Evolutionary conservation across 352 stramenopile species (phyloP).

Genomic region (Pythium angustatum): DNA sequence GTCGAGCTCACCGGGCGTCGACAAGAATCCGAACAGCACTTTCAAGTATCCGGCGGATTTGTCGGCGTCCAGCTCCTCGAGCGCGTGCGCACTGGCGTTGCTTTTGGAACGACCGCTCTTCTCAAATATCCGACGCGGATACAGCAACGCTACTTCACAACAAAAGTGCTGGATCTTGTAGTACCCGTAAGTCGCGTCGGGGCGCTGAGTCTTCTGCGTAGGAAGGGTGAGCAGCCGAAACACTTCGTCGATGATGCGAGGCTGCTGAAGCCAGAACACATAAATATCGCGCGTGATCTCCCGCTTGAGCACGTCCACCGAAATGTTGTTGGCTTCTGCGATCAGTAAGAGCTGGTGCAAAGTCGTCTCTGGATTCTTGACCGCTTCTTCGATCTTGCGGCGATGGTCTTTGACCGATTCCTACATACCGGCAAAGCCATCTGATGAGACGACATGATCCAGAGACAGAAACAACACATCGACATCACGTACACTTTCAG

Average conservation of each 20-base stretch:
- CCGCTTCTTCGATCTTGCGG: slow-evolving; percentile 80
- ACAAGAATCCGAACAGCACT: slow-evolving; percentile 85
- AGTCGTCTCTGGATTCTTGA: slow-evolving; percentile 56
- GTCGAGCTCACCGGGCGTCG: slow-evolving; percentile 58
- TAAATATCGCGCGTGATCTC: slow-evolving; percentile 81
- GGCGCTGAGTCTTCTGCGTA: slow-evolving; percentile 33
- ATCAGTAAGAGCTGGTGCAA: slow-evolving; percentile 67
- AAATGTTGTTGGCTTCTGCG: slow-evolving; percentile 63
- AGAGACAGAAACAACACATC: neutral
- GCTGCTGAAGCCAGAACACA: slow-evolving; percentile 69
- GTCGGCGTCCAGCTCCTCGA: slow-evolving; percentile 55
- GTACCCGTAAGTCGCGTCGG: slow-evolving; percentile 74
- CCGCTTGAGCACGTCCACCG: slow-evolving; percentile 74
- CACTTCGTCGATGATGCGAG: slow-evolving; percentile 82
- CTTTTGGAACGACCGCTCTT: slow-evolving; percentile 29
- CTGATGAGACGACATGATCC: neutral
- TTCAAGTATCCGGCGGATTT: slow-evolving; percentile 70
- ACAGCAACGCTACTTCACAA: slow-evolving; percentile 77
- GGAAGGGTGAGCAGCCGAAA: slow-evolving; percentile 70
- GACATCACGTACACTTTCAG: slow-evolving; percentile 65
- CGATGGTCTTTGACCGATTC: slow-evolving; percentile 86
- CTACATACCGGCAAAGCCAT: slow-evolving; percentile 30
- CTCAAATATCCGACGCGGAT: slow-evolving; percentile 76
- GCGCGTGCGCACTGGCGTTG: slow-evolving; percentile 22
- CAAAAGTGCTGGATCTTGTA: slow-evolving; percentile 87